phyloP scores from a whole-genome alignment of 2,329 filamentous ascomycete genomes.

The Penicillium sp. region DNA sequence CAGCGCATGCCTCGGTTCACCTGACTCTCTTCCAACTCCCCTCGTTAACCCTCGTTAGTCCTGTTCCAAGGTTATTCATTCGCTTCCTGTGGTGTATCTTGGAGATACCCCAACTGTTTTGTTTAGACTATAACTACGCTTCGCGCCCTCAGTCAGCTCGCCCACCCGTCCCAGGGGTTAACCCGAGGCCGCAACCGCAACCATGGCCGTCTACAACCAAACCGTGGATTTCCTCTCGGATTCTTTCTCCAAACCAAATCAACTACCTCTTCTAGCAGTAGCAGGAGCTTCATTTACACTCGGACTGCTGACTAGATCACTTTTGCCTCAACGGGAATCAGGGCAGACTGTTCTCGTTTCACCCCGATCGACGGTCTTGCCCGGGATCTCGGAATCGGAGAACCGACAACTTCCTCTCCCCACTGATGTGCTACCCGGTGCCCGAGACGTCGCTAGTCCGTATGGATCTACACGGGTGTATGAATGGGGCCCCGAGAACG shows the following conservation, averaged over 20 bases:
- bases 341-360: constrained; percentile 33
- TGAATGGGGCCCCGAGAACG: constrained; percentile 75
- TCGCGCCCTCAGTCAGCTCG: not conserved
- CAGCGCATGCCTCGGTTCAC: constrained; percentile 1
- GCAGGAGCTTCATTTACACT: constrained; percentile 39
- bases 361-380: constrained; percentile 37
- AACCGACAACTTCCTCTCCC: constrained; percentile 62
- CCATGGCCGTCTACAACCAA: constrained; percentile 39
- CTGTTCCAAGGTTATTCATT: not conserved
- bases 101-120: not conserved
- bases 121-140: not conserved
- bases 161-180: not conserved
- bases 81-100: not conserved
- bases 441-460: constrained; percentile 60
- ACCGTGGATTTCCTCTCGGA: constrained; percentile 37
- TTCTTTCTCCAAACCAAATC: constrained; percentile 31
- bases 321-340: constrained; percentile 22
- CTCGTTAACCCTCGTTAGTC: not conserved
- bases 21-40: not conserved
- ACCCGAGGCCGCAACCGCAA: constrained; percentile 4
- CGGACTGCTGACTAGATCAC: constrained; percentile 33
- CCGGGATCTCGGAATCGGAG: constrained; percentile 38
- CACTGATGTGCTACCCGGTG: constrained; percentile 63
- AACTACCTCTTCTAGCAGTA: constrained; percentile 37
- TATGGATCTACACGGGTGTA: constrained; percentile 74